Conservation (phyloP, 257 asterid genomes). For the Nicotiana sylvestris region DNA sequence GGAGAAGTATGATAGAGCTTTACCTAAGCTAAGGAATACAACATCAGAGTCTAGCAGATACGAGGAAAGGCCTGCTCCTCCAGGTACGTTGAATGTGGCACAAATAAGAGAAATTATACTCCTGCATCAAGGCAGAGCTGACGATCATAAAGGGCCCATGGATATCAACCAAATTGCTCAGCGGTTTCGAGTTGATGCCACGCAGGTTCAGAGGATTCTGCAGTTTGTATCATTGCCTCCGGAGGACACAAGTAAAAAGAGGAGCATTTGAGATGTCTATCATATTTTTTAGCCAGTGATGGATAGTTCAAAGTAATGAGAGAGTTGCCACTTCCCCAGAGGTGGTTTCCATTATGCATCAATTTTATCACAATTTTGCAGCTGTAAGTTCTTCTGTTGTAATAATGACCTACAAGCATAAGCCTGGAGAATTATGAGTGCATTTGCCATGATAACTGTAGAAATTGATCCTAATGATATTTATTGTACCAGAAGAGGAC, state of each 20-base stretch:
- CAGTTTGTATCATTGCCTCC: conserved; percentile 67
- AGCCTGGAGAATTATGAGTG: not conserved
- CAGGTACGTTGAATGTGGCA: conserved; percentile 70
- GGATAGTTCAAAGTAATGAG: not conserved
- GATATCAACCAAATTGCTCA: conserved; percentile 51
- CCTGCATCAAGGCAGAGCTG: conserved; percentile 66
- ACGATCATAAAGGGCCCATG: conserved; percentile 61
- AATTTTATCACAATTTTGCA: conserved; percentile 1
- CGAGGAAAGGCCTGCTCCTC: conserved; percentile 69
- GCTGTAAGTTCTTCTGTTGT: not conserved
- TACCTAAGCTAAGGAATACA: conserved; percentile 79
- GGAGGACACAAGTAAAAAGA: conserved; percentile 41
- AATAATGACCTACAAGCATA: not conserved
- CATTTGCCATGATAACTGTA: not conserved
- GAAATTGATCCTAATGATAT: not conserved
- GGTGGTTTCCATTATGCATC: not conserved
- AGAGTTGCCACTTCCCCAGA: not conserved
- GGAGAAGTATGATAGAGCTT: conserved; percentile 61
- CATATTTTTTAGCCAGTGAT: not conserved
- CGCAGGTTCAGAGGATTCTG: conserved; percentile 63
- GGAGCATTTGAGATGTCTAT: conserved; percentile 7
- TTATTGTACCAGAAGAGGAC: not conserved
- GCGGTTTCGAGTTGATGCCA: conserved; percentile 48
- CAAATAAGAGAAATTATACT: conserved; percentile 71
- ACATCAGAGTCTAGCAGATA: conserved; percentile 59